Conservation (phyloP, 352 stramenopile species). For the Phytophthora idaei region DNA sequence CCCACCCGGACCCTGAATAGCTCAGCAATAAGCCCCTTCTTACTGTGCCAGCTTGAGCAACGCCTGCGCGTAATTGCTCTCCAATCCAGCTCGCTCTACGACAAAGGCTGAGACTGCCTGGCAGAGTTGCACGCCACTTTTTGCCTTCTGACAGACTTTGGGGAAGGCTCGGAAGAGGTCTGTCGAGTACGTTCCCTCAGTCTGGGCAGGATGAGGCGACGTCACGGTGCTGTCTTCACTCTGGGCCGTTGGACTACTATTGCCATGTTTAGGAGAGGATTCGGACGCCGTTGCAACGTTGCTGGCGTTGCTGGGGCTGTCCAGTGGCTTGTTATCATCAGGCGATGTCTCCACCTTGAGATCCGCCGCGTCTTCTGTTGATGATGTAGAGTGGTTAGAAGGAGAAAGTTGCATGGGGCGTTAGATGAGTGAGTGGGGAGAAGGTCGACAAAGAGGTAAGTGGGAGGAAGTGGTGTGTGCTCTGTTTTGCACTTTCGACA, state of each 20-base stretch:
- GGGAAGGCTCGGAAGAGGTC: slow-evolving; percentile 74
- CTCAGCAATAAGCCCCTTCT: slow-evolving; percentile 1
- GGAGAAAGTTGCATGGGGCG: slow-evolving; percentile 1
- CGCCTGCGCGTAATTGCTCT: slow-evolving; percentile 66
- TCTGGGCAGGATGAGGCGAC: slow-evolving; percentile 10
- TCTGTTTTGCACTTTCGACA: slow-evolving; percentile 15
- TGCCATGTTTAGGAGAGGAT: slow-evolving; percentile 8
- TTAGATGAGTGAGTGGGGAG: slow-evolving; percentile 1
- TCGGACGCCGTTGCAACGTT: background rate
- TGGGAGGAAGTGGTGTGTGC: background rate
- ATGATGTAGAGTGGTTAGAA: background rate
- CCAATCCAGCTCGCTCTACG: slow-evolving; percentile 58
- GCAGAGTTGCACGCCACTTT: slow-evolving; percentile 77
- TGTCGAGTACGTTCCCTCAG: slow-evolving; percentile 56
- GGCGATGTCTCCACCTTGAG: slow-evolving; percentile 20
- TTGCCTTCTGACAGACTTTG: slow-evolving; percentile 77
- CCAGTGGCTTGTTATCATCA: slow-evolving; percentile 9
- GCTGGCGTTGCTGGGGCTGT: slow-evolving; percentile 17
- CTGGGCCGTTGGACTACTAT: slow-evolving; percentile 12
- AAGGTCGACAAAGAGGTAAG: background rate
- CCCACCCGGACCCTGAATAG: background rate
- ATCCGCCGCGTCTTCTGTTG: slow-evolving; percentile 14
- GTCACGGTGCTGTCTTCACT: slow-evolving; percentile 10
- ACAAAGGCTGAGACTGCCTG: slow-evolving; percentile 72
- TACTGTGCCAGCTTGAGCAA: slow-evolving; percentile 70